Conservation (phyloP, 306 rosid genomes). For the Rubus idaeus region DNA sequence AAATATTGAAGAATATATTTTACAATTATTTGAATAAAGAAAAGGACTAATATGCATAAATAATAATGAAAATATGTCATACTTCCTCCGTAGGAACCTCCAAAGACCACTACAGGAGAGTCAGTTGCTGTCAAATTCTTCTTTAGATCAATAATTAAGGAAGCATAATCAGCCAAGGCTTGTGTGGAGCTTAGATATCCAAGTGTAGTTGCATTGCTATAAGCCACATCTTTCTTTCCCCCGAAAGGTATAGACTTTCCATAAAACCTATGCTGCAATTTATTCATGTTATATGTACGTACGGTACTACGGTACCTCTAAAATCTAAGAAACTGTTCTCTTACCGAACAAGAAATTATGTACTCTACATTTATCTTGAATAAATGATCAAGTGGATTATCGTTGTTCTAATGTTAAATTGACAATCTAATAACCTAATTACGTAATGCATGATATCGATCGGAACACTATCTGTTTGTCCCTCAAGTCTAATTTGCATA, state of each 20-base stretch:
- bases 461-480: too few species aligned
- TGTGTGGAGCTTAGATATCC: constrained; percentile 78
- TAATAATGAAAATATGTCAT: not conserved
- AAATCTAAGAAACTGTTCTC: too few species aligned
- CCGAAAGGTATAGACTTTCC: constrained; percentile 87
- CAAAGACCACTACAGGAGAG: constrained; percentile 82
- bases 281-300: too few species aligned
- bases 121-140: constrained; percentile 55
- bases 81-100: constrained; percentile 98
- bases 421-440: not conserved
- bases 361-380: too few species aligned
- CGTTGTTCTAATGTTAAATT: not conserved
- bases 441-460: not conserved
- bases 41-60: not conserved
- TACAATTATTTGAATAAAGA: not conserved
- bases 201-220: constrained; percentile 50
- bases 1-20: not conserved
- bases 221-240: constrained; percentile 48
- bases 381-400: too few species aligned
- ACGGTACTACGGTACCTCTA: too few species aligned
- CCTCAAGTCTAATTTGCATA: not conserved
- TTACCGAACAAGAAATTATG: too few species aligned
- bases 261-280: constrained; percentile 78
- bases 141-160: constrained; percentile 65
- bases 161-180: constrained; percentile 86